A percentile compares a stretch with the other conserved stretches of the same genome.
phyloP scores from a whole-genome alignment of 2,329 filamentous ascomycete species.

The Chalara sp. region DNA sequence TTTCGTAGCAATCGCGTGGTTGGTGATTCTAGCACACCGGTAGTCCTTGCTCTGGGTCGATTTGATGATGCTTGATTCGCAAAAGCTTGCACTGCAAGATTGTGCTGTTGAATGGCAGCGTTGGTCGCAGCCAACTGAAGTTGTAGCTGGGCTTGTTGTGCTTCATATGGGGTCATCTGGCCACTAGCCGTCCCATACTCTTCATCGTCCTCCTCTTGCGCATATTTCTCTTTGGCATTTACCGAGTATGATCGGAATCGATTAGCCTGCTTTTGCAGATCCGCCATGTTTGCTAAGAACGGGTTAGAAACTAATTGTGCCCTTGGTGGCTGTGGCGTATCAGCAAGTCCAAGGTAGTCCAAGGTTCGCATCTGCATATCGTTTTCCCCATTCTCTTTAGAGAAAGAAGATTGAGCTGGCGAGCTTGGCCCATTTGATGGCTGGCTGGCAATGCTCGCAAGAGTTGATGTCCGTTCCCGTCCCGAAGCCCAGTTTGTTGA shows the following conservation, averaged over 20 bases:
- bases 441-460: conserved; percentile 77
- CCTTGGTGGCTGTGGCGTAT: conserved; percentile 77
- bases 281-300: conserved; percentile 56
- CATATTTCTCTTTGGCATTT: conserved; percentile 97
- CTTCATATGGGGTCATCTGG: conserved; percentile 44
- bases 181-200: conserved; percentile 56
- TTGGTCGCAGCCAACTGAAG: conserved; percentile 58
- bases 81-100: conserved; percentile 87
- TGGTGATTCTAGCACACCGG: conserved; percentile 70
- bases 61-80: conserved; percentile 75
- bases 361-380: conserved; percentile 86
- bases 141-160: conserved; percentile 55
- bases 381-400: conserved; percentile 77
- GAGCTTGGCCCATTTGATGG: conserved; percentile 87
- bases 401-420: conserved; percentile 79
- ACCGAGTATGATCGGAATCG: conserved; percentile 96
- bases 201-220: conserved; percentile 80
- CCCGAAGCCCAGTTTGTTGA: conserved; percentile 76
- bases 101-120: conserved; percentile 79
- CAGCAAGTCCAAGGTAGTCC: conserved; percentile 91
- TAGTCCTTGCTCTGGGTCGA: conserved; percentile 83
- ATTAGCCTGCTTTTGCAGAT: conserved; percentile 71
- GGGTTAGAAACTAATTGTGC: conserved; percentile 65
- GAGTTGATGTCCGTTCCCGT: conserved; percentile 77
- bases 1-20: conserved; percentile 49